Evolutionary conservation across 2,329 filamentous ascomycete genomes (phyloP), one percentile per base, ranked within the genome.

Genomic region (Ambrosiella xylebori): DNA sequence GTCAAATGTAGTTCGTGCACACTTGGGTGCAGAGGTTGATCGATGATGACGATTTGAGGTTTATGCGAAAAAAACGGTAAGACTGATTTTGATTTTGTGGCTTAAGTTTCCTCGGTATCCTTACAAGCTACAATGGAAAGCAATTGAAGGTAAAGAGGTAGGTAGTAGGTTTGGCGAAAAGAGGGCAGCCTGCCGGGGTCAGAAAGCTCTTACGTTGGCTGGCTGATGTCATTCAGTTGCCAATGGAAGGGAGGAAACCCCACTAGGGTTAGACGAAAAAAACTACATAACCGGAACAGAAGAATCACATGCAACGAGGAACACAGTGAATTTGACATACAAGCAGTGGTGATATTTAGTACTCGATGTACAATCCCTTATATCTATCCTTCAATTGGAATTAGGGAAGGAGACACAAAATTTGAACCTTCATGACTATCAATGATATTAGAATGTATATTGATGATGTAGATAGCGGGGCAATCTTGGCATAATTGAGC

Each of bases 401-500:
- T 27, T 27, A 27, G 27, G 27, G 27, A 27, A 27, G 27, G 27
- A 27, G 27, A 2, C 27, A 2, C 4, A 27, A 27, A 27, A 27
- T 27, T 27, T 27, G 4, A 27, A 27, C 27, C 27, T 27, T 27
- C 27, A 27, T 27, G 27, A 27, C 27, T 27, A 27, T 27, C 27
- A 7, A 55, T 41, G 38, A 36, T 15, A 39, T 27, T 36, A 36
- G 27, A 47, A 47, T 36, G 54, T 27, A 40, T 27, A 57, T 57
- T 60, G 58, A 60, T 51, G 55, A 57, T 57, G 50, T 36, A 52
- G 50, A 51, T 60, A 51, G 58, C 37, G 58, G 49, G 55, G 40
- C 39, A 57, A 40, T 41, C 27, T 45, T 17, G 9, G 11, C 35
- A 36, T 56, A 44, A 44, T 12, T 35, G 45, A 45, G 45, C n/a